Base-by-base conservation (phyloP, 208 protist genomes). In the Histomonas meleagridis region DNA sequence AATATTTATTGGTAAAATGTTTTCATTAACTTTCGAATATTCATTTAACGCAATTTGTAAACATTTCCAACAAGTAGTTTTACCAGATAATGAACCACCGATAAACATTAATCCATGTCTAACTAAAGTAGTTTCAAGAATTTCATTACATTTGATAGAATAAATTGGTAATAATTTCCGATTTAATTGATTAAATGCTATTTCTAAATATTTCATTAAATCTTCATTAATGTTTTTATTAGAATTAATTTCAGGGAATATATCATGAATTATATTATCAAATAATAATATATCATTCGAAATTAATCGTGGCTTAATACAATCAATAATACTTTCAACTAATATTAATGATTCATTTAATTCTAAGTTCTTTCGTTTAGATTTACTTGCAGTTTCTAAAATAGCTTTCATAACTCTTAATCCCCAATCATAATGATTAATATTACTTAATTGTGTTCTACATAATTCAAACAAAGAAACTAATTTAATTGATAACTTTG, bases 381-480 rank as follows among this genome's bases (percentile, higher is more conserved):
- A 96, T 55, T 92, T 91, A 23, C 97, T 97, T 5, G 97, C 97
- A n/a, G 96, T 96, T 16, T 95, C 96, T 91, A 99, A 98, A 91
- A 99, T 97, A 0, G 97, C 98, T 94, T 98, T 98, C 69, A 98
- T 97, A 65, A 97, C 97, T 72, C 98, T 96, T 97, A 99, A 98
- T 78, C 97, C 97, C 93, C 98, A 99, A 94, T 99, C 97, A 94
- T 98, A 98, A 95, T 99, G 97, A 92, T 98, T 96, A 94, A 98
- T 97, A 21, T 92, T 49, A 51, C 93, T 95, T n/a, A 99, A 95
- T 94, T 98, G 97, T 95, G 98, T 97, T 32, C 96, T 98, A 93
- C 96, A 98, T 38, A 99, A 95, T 12, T 97, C 95, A 93, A 99
- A 98, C 10, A 97, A 98, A 14, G 96, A 96, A 21, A 98, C 97